phyloP scores from a whole-genome alignment of 2,329 filamentous ascomycete species.

The Periconia macrospinosa region DNA sequence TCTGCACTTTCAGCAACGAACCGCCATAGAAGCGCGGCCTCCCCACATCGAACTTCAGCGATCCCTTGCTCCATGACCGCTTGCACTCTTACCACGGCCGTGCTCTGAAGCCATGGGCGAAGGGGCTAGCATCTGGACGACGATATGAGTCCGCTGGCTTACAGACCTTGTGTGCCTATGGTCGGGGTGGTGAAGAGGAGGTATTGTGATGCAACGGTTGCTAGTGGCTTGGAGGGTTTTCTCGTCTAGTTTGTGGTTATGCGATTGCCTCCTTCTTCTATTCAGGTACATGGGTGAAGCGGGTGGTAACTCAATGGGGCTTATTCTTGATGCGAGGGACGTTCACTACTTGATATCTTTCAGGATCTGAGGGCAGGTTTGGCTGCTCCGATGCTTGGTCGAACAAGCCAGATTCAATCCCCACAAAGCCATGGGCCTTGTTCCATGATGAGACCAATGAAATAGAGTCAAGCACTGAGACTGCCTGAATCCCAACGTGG shows the following conservation, averaged over 20 bases:
- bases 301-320: constrained; percentile 98
- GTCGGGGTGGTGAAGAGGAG: constrained; percentile 33
- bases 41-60: constrained; percentile 44
- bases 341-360: constrained; percentile 48
- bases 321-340: constrained; percentile 99
- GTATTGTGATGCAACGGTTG: constrained; percentile 19
- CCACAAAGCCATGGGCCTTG: constrained; percentile 27
- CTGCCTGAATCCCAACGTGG: constrained; percentile 50
- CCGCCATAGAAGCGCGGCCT: constrained; percentile 99
- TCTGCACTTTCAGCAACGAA: constrained; percentile 85
- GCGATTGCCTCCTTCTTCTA: constrained; percentile 73
- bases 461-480: constrained; percentile 99
- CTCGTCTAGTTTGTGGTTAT: constrained; percentile 97
- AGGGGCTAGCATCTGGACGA: constrained; percentile 67
- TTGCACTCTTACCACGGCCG: constrained; percentile 51
- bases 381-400: constrained; percentile 60
- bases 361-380: constrained; percentile 49
- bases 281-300: constrained; percentile 41
- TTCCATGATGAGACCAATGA: constrained; percentile 86
- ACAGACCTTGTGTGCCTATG: constrained; percentile 27
- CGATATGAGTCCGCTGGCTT: constrained; percentile 81
- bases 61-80: constrained; percentile 54
- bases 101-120: constrained; percentile 22
- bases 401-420: constrained; percentile 65
- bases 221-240: constrained; percentile 54